Base-by-base conservation (phyloP, 352 stramenopile genomes). In the Phytopythium kandeliae region DNA sequence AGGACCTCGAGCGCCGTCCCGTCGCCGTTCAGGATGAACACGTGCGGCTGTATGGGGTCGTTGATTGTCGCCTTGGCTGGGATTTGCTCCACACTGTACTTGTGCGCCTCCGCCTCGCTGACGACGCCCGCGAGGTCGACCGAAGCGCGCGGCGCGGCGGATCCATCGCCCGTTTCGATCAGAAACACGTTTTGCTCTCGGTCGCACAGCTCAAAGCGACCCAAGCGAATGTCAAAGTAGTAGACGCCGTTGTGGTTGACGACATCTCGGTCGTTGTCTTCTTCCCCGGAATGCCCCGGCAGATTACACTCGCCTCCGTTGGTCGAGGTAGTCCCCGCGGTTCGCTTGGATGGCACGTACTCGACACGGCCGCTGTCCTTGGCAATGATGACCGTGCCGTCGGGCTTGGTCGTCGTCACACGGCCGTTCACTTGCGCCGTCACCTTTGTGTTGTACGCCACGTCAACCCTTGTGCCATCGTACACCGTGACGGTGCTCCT, bases 361-460 rank as follows among this genome's bases (percentile, higher is more conserved):
- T 92, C 81, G 25, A 92, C 63, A 41, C 67, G 69, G 17, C 78
- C 81, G 51, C 78, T 89, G 58, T 92, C 81, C 31, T 87, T 87
- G 10, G 72, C 74, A 17, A 89, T 56, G 10, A 89, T 46, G 8
- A 61, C 59, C 38, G 67, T 62, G 15, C 78, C 74, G 25, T 60
- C 63, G 19, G 69, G 65, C 43, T 85, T 87, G 11, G 57, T 34
- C 11, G 71, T 59, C 22, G 71, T 74, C 28, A 89, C 64, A 33
- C 73, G 68, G 31, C 78, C 81, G 51, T 89, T 87, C 26, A 92
- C 78, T 28, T 86, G 72, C 2, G 81, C 81, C 13, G 85, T 77
- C 6, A 92, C 74, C 38, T 81, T 81, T 24, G 81, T 89, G 47
- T 92, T 86, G 58, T 92, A 92, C 40, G 71, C 70, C 31, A 86